Evolutionary conservation across 1,284 basidiomycete species (phyloP).

Genomic region (Pseudozyma hubeiensis): DNA sequence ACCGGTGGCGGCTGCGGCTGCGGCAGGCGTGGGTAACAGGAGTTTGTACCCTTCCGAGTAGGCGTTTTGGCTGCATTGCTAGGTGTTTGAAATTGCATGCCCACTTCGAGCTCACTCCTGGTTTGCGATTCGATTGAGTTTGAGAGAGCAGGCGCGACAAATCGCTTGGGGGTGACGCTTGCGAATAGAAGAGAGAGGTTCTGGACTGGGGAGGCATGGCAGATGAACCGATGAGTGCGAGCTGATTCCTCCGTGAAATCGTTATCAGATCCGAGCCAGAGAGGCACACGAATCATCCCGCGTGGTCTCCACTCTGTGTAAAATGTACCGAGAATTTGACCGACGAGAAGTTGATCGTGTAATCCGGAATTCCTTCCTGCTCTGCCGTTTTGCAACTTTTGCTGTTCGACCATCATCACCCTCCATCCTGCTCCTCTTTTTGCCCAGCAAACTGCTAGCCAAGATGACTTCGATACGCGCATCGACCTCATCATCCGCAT

Average conservation of each 20-base stretch:
- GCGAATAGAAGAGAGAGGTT: neutral
- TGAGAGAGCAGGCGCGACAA: neutral
- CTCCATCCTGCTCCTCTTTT: neutral
- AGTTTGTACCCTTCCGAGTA: conserved; percentile 28
- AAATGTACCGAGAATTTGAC: conserved; percentile 18
- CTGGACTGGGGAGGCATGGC: no score
- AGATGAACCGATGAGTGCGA: no score
- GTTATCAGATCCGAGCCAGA: conserved; percentile 21
- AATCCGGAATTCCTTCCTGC: neutral
- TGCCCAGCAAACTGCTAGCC: neutral
- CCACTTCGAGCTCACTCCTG: neutral
- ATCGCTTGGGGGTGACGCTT: neutral
- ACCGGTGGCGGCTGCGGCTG: conserved; percentile 29
- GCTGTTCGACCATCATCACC: conserved; percentile 1
- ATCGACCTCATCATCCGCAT: conserved; percentile 4
- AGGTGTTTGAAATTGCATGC: conserved; percentile 1
- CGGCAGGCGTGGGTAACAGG: conserved; percentile 23
- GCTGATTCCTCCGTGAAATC: neutral
- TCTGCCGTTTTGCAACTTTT: neutral
- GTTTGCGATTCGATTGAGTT: neutral
- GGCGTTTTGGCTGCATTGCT: neutral
- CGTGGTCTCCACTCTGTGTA: neutral
- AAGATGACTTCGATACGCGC: conserved; percentile 12
- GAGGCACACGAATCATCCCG: no score
- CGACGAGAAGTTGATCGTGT: conserved; percentile 9